These are phyloP conservation scores for Moelleriella libera DNA, from an alignment of 2,329 filamentous ascomycete species.

Conservation along the genomic window DNA sequence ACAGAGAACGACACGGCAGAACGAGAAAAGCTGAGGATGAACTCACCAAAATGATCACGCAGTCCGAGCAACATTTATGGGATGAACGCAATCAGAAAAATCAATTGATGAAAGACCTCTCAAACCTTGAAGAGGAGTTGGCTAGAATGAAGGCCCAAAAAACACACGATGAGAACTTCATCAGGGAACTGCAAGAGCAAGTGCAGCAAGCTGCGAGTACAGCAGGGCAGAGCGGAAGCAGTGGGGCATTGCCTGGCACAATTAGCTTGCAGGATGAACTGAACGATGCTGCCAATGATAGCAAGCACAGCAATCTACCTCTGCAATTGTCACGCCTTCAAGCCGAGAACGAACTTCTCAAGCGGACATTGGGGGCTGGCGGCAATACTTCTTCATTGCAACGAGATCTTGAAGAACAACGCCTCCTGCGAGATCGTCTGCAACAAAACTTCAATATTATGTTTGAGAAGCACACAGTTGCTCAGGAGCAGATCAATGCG, in stretches of 20 bases:
- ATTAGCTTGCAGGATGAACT: constrained; percentile 48
- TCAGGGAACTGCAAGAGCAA: constrained; percentile 47
- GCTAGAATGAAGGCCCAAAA: constrained; percentile 31
- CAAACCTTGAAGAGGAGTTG: constrained; percentile 31
- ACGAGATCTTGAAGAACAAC: constrained; percentile 40
- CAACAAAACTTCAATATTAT: constrained; percentile 41
- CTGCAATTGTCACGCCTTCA: constrained; percentile 44
- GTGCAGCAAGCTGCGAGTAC: constrained; percentile 22
- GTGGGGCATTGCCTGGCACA: constrained; percentile 7
- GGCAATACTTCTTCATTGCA: constrained; percentile 40
- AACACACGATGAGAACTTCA: constrained; percentile 36
- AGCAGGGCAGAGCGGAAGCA: constrained; percentile 7
- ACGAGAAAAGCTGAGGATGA: constrained; percentile 23
- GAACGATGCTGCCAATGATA: constrained; percentile 29
- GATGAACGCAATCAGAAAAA: constrained; percentile 30
- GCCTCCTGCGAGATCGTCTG: constrained; percentile 33
- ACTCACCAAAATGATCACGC: constrained; percentile 24
- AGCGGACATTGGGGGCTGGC: constrained; percentile 36
- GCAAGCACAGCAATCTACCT: constrained; percentile 23
- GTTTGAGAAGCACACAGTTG: constrained; percentile 42
- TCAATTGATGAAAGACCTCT: constrained; percentile 29
- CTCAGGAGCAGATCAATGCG: constrained; percentile 42
- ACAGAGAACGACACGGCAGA: constrained; percentile 18
- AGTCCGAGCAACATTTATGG: constrained; percentile 26
- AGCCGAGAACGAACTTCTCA: constrained; percentile 46